Evolutionary conservation across 306 rosid species (phyloP).

Genomic region (Acacia acuminata): DNA sequence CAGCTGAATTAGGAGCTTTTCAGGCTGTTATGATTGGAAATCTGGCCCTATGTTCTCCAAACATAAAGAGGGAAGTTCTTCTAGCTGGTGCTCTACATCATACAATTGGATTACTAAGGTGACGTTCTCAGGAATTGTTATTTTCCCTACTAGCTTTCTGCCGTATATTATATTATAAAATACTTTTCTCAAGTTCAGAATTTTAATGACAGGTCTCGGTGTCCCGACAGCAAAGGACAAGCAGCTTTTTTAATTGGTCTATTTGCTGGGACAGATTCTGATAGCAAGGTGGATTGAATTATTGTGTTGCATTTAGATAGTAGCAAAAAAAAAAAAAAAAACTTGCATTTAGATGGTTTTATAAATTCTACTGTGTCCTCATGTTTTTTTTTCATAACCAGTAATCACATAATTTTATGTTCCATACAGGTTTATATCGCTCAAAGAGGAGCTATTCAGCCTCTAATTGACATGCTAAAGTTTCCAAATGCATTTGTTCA

Average conservation of each 20-base stretch:
- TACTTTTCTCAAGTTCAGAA: neutral
- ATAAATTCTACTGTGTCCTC: neutral
- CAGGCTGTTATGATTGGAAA: constrained; percentile 71
- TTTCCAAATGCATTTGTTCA: constrained; percentile 64
- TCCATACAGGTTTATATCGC: constrained; percentile 63
- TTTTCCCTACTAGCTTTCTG: neutral
- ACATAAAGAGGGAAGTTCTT: constrained; percentile 61
- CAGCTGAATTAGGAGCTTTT: constrained; percentile 14
- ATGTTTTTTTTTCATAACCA: neutral
- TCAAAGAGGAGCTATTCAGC: constrained; percentile 87
- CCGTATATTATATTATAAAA: neutral
- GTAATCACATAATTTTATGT: constrained; percentile 15
- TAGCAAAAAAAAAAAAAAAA: neutral
- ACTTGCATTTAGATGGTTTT: neutral
- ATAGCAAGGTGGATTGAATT: constrained; percentile 53
- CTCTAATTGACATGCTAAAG: constrained; percentile 83
- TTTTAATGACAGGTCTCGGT: constrained; percentile 46
- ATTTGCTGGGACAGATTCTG: constrained; percentile 63
- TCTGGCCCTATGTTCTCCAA: constrained; percentile 69
- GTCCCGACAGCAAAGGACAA: constrained; percentile 57
- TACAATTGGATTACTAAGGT: constrained; percentile 61
- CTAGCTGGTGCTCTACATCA: constrained; percentile 75
- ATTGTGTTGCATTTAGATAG: neutral
- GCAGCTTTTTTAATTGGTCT: constrained; percentile 69
- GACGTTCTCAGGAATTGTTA: neutral